phyloP scores from a whole-genome alignment of 352 stramenopile species.

The Pythium aquatile region DNA sequence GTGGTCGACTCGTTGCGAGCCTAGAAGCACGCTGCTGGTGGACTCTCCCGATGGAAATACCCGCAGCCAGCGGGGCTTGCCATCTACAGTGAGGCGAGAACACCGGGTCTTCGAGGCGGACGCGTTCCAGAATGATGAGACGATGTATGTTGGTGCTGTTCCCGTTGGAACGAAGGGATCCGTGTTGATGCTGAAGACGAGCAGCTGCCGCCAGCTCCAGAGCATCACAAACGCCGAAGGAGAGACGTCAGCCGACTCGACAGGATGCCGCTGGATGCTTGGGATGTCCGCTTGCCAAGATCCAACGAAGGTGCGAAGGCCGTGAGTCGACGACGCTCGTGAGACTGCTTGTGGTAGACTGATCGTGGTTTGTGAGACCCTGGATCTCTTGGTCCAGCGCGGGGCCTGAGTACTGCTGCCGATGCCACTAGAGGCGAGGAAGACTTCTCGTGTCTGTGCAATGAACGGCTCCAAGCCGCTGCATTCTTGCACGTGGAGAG shows the following conservation, averaged over 20 bases:
- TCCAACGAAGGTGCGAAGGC: neutral
- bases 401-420: neutral
- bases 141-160: neutral
- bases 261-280: conserved; percentile 1
- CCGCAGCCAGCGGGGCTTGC: conserved; percentile 17
- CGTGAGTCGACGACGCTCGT: neutral
- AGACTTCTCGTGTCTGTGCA: conserved; percentile 17
- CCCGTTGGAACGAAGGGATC: neutral
- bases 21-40: conserved; percentile 9
- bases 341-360: neutral
- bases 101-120: neutral
- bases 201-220: conserved; percentile 13
- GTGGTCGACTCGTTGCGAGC: conserved; percentile 7
- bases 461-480: conserved; percentile 18
- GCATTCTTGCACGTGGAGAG: neutral
- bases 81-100: conserved; percentile 12
- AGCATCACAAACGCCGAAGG: conserved; percentile 17
- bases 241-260: neutral
- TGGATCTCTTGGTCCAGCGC: neutral
- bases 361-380: too few species aligned
- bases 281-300: conserved; percentile 1
- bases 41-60: conserved; percentile 21
- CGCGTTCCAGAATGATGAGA: conserved; percentile 13
- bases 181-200: neutral
- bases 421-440: conserved; percentile 4